These are phyloP conservation scores for Peronospora destructor DNA, from an alignment of 352 stramenopile species.

Conservation along the genomic window DNA sequence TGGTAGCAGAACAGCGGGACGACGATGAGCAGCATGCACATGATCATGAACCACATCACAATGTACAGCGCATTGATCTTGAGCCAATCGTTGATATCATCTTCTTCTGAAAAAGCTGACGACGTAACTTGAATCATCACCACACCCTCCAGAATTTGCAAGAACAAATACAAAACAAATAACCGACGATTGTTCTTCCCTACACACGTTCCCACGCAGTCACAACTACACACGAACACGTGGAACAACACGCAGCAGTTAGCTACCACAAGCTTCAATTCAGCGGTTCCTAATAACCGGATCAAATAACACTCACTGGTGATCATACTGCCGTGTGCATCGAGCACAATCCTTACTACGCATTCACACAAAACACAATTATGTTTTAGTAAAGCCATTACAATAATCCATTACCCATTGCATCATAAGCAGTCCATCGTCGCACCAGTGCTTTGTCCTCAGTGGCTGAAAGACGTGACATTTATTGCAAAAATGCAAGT, in stretches of 20 bases:
- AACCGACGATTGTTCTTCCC: conserved; percentile 58
- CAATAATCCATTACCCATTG: neutral
- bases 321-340: conserved; percentile 73
- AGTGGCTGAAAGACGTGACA: conserved; percentile 61
- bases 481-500: conserved; percentile 46
- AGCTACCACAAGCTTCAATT: neutral
- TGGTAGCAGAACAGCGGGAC: conserved; percentile 65
- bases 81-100: conserved; percentile 66
- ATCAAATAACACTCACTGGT: conserved; percentile 46
- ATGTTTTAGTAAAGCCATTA: conserved; percentile 1
- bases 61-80: conserved; percentile 59
- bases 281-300: neutral
- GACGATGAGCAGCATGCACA: conserved; percentile 54
- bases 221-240: conserved; percentile 63
- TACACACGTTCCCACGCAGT: conserved; percentile 71
- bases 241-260: neutral
- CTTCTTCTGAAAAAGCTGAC: conserved; percentile 44
- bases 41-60: conserved; percentile 49
- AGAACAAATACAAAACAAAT: conserved; percentile 60
- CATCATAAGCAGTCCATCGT: neutral
- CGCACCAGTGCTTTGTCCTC: conserved; percentile 66
- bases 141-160: conserved; percentile 47
- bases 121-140: conserved; percentile 45
- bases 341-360: conserved; percentile 62
- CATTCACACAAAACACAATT: conserved; percentile 6